Evolutionary conservation across 257 asterid genomes (phyloP).

Genomic region (Echium plantagineum): DNA sequence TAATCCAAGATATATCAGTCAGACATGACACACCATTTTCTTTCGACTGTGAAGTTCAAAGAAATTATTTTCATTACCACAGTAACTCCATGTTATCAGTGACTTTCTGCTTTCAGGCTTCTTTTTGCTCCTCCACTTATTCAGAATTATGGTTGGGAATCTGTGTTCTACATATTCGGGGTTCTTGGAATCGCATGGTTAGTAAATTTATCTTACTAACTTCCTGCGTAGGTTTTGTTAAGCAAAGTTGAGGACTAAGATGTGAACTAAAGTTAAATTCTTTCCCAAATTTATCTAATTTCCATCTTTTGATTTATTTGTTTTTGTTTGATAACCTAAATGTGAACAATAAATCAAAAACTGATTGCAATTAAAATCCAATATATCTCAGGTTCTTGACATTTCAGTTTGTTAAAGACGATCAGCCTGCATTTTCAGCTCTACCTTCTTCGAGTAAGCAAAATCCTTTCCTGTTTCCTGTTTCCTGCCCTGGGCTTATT

Average conservation of each 20-base stretch:
- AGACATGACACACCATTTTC: not conserved
- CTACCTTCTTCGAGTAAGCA: conserved; percentile 44
- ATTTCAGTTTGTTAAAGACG: conserved; percentile 73
- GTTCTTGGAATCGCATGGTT: conserved; percentile 81
- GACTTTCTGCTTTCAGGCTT: conserved; percentile 49
- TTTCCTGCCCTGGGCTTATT: not conserved
- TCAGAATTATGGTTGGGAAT: conserved; percentile 78
- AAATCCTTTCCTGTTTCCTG: too few species aligned
- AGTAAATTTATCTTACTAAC: conserved; percentile 14
- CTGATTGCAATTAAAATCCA: not conserved
- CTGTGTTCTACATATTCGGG: conserved; percentile 82
- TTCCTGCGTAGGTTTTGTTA: not conserved
- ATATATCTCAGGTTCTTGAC: conserved; percentile 56
- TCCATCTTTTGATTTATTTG: not conserved
- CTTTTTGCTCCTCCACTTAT: conserved; percentile 90
- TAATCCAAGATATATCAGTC: too few species aligned
- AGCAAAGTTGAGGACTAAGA: not conserved
- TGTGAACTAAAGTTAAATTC: not conserved
- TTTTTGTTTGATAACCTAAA: not conserved
- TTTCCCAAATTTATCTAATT: not conserved
- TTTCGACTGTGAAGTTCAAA: not conserved
- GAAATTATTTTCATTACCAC: not conserved
- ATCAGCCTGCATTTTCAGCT: conserved; percentile 32
- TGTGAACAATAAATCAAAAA: not conserved
- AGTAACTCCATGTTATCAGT: conserved; percentile 2